phyloP scores from a whole-genome alignment of 306 rosid genomes.

The Gynostemma pentaphyllum region DNA sequence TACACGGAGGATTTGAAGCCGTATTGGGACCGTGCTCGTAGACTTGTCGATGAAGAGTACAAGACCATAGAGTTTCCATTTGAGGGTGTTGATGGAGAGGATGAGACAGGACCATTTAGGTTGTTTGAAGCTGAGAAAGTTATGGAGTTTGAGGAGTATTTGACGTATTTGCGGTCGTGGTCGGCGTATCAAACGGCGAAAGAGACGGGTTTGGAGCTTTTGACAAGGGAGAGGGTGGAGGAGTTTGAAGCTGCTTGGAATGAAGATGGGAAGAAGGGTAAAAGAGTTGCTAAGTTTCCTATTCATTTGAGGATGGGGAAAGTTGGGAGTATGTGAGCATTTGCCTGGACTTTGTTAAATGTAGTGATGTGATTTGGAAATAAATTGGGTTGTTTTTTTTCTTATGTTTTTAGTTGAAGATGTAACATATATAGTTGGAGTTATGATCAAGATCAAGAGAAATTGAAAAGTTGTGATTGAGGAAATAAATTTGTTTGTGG shows the following conservation, averaged over 20 bases:
- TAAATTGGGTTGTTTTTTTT: no score
- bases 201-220: slow-evolving; percentile 59
- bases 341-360: no score
- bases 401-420: no score
- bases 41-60: slow-evolving; percentile 36
- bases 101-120: slow-evolving; percentile 43
- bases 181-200: slow-evolving; percentile 74
- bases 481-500: no score
- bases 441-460: no score
- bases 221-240: slow-evolving; percentile 27
- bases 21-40: slow-evolving; percentile 43
- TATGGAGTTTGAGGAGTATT: slow-evolving; percentile 39
- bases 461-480: no score
- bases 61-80: slow-evolving; percentile 62
- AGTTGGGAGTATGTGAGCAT: slow-evolving; percentile 17
- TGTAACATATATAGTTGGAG: no score
- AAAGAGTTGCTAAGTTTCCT: slow-evolving; percentile 40
- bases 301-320: slow-evolving; percentile 57
- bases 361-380: no score
- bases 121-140: slow-evolving; percentile 31
- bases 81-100: slow-evolving; percentile 41
- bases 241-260: slow-evolving; percentile 50
- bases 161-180: slow-evolving; percentile 45
- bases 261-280: slow-evolving; percentile 19
- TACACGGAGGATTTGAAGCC: slow-evolving; percentile 16